Evolutionary conservation across 495 filamentous ascomycete genomes (phyloP), one percentile per base, ranked within the genome.

Genomic region (Aspergillus campestris): DNA sequence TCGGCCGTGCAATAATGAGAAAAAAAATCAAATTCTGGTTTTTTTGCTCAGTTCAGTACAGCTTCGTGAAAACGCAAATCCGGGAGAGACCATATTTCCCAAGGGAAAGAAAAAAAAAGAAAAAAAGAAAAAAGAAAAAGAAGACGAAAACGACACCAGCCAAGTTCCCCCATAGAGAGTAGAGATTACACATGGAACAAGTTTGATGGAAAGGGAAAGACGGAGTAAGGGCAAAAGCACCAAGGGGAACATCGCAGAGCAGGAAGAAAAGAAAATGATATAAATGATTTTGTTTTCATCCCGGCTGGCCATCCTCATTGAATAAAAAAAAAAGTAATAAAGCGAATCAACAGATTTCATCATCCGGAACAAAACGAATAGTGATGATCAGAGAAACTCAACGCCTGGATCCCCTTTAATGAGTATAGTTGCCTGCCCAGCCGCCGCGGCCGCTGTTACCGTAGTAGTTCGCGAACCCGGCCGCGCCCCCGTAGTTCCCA

Each of bases 381-480:
- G 18, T 15, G 11, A 14, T 38, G 11, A 35, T 8, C 32, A 37
- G 13, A 38, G 6, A 29, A 48, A 60, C 63, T 55, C 52, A 68
- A 66, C 58, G 62, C 61, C 59, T 60, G 65, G 51, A 52, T 55
- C 46, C 18, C 18, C 44, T 52, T 51, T 65, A 67, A 51, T 69
- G 64, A 45, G 62, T 64, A 47, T 89, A 87, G 69, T 87, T 87
- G 60, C 77, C 80, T 52, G 80, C 83, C 81, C 83, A 88, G 51
- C 72, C 75, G 27, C 76, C 75, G 53, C 81, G 81, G 48, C 73
- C 75, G 30, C 59, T 61, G 56, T 65, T 68, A 24, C 68, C 70
- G 42, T 72, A 72, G 56, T 79, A 79, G 59, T 74, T 80, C 28
- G 61, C 61, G 50, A 77, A 81, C 39, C 76, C 77, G 18, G 18